These are phyloP conservation scores for Microglena sp. DNA, from an alignment of 139 green algal genomes.

Conservation along the genomic window DNA sequence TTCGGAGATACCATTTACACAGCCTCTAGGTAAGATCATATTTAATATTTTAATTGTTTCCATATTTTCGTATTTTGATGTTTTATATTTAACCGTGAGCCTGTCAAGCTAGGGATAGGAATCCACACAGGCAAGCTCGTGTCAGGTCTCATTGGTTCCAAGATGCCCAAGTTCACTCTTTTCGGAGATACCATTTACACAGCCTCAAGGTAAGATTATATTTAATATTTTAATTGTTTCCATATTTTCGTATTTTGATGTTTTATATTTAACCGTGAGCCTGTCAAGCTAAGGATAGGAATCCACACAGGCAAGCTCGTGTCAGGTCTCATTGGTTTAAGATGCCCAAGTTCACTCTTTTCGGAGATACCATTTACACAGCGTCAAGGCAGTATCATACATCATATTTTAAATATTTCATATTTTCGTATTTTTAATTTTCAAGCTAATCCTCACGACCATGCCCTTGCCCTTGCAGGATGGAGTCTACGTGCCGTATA, in stretches of 20 bases:
- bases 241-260: not conserved
- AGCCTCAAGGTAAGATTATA: not conserved
- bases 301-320: slow-evolving; percentile 33
- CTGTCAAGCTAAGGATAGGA: slow-evolving; percentile 33
- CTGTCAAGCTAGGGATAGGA: slow-evolving; percentile 33
- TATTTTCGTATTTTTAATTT: not conserved
- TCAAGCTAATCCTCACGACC: not conserved
- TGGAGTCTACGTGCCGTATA: no score
- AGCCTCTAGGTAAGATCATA: not conserved
- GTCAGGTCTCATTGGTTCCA: slow-evolving; percentile 30
- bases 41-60: not conserved
- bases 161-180: slow-evolving; percentile 49
- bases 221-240: not conserved
- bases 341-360: slow-evolving; percentile 49
- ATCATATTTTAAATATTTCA: not conserved
- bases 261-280: not conserved
- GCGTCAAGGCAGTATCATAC: not conserved
- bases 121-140: slow-evolving; percentile 33
- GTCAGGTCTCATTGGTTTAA: slow-evolving; percentile 32
- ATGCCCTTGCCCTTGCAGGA: no score
- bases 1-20: slow-evolving; percentile 13
- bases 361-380: slow-evolving; percentile 8
- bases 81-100: not conserved
- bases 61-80: not conserved
- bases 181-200: slow-evolving; percentile 13